phyloP scores from a whole-genome alignment of 1,284 basidiomycete genomes.

The Kwoniella shivajii region DNA sequence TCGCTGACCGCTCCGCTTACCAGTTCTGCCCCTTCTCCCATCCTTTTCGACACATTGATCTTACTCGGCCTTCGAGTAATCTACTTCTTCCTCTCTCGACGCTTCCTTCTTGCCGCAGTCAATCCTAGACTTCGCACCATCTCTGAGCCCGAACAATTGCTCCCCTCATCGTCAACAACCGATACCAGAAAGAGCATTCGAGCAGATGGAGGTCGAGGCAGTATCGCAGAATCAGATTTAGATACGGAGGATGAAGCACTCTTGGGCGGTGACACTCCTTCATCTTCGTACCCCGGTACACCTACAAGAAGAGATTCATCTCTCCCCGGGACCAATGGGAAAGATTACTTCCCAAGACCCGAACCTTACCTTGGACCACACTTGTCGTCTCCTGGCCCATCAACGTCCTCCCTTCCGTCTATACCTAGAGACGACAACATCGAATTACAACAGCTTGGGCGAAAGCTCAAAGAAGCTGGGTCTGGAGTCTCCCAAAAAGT shows the following conservation, averaged over 20 bases:
- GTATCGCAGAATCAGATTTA: slow-evolving; percentile 10
- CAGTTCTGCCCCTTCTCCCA: slow-evolving; percentile 19
- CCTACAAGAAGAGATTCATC: slow-evolving; percentile 6
- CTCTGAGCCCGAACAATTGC: slow-evolving; percentile 32
- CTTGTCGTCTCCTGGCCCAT: not conserved
- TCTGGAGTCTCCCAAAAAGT: slow-evolving; percentile 24
- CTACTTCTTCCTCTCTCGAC: slow-evolving; percentile 47
- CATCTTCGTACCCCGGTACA: slow-evolving; percentile 19
- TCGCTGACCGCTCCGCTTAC: not conserved
- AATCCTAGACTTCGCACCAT: slow-evolving; percentile 48
- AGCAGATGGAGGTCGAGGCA: not conserved
- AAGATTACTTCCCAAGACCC: slow-evolving; percentile 3
- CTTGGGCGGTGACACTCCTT: slow-evolving; percentile 8
- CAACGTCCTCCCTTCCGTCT: not conserved
- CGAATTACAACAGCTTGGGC: slow-evolving; percentile 32
- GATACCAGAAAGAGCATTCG: not conserved
- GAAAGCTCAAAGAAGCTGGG: slow-evolving; percentile 33
- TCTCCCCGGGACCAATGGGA: slow-evolving; percentile 6
- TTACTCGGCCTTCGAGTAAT: slow-evolving; percentile 41
- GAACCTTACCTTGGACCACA: slow-evolving; percentile 1
- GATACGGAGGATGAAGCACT: slow-evolving; percentile 21
- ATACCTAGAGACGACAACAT: slow-evolving; percentile 13
- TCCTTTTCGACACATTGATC: slow-evolving; percentile 48
- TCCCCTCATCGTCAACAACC: slow-evolving; percentile 12
- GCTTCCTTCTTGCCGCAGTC: slow-evolving; percentile 47